Evolutionary conservation across 1,284 basidiomycete species (phyloP), one percentile per base, ranked within the genome.

Genomic region (Hypsizygus ulmarius): DNA sequence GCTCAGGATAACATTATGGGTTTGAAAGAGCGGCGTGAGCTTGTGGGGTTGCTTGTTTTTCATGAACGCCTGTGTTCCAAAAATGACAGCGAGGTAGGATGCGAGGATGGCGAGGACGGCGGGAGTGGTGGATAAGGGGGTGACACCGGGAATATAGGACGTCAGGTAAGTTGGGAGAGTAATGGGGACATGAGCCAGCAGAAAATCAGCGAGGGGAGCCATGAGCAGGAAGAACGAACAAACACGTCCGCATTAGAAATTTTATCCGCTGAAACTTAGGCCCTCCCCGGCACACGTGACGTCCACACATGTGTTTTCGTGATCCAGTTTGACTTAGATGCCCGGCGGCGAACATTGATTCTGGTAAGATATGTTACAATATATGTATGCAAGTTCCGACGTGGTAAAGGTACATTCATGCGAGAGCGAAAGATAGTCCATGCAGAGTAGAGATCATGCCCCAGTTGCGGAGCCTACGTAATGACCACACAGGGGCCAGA

Each of bases 1-100:
- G 54, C 90, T 92, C 52, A 99, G 81, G 64, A 95, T 71, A 55
- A 93, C 74, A 67, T 99, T 99, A 74, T 99, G 96, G 42, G 89
- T 65, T 74, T 95, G 90, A 74, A 99, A 99, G 54, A 94, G 79
- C 42, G 79, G 69, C 61, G 88, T 93, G 63, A 97, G 84, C 73
- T 90, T 90, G 64, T 80, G 78, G 34, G 87, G 79, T 60, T 77
- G 74, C 57, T 78, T 79, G 65, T 79, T 76, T 69, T 82, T 90
- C 94, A 97, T 97, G 61, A 91, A 69, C 59, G 83, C 83, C 61
- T 87, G 86, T 37, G 90, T 81, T 54, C 90, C 83, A 64, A 98
- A 98, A 68, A 99, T 87, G 73, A 89, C 73, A 65, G 81, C 83
- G 57, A 99, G 82, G 77, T 99, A 99, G 49, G 80, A 79, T 28